These are phyloP conservation scores for Neltuma alba DNA, from an alignment of 306 rosid genomes.

Conservation along the genomic window DNA sequence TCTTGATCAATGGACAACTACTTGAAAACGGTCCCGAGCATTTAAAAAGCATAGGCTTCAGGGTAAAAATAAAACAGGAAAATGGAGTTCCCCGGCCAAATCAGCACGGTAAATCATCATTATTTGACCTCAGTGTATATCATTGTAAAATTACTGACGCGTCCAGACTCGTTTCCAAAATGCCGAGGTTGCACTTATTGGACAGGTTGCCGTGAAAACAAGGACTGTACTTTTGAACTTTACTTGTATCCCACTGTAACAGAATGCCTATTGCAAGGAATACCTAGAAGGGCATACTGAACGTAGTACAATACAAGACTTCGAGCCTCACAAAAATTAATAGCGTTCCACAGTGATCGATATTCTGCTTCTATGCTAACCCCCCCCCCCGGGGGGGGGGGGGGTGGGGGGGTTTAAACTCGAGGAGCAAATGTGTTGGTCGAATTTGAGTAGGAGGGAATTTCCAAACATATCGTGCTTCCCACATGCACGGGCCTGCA, in stretches of 20 bases:
- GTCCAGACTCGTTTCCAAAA: not conserved
- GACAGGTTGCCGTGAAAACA: not conserved
- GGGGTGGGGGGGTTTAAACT: conserved; percentile 22
- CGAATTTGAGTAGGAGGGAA: conserved; percentile 10
- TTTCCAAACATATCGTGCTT: conserved; percentile 18
- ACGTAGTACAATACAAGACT: not conserved
- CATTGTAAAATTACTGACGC: not conserved
- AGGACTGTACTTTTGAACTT: not conserved
- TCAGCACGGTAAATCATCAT: not conserved
- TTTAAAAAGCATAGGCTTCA: not conserved
- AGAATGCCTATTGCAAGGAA: conserved; percentile 15
- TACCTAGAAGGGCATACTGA: conserved; percentile 24
- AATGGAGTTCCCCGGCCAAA: not conserved
- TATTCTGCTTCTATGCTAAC: conserved; percentile 26
- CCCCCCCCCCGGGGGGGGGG: too few species aligned
- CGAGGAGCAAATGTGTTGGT: conserved; percentile 21
- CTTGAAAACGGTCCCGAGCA: not conserved
- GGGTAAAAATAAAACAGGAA: not conserved
- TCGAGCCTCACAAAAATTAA: conserved; percentile 28
- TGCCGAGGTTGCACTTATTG: not conserved
- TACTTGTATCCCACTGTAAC: conserved; percentile 11
- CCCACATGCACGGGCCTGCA: not conserved
- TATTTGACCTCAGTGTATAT: not conserved
- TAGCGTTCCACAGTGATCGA: conserved; percentile 11
- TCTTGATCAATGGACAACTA: not conserved